Conservation (phyloP, 768 basidiomycete species). For the Rhizopogon salebrosus region DNA sequence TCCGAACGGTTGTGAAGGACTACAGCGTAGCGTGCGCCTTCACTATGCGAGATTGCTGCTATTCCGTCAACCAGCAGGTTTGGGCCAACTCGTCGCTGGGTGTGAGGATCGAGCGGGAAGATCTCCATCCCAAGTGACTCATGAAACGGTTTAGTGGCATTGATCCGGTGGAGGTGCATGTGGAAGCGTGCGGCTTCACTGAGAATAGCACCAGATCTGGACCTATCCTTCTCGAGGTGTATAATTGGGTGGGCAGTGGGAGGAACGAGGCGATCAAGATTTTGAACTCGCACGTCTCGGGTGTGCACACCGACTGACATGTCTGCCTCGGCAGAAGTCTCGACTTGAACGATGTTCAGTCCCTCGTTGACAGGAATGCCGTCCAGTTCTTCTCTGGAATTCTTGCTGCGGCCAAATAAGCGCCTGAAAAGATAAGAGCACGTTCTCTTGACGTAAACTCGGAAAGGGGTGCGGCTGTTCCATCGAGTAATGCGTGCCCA, state of each 20-base stretch:
- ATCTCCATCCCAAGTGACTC: constrained; percentile 50
- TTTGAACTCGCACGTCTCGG: constrained; percentile 37
- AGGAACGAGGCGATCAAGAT: constrained; percentile 38
- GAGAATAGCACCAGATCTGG: constrained; percentile 35
- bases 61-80: constrained; percentile 45
- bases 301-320: constrained; percentile 42
- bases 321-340: constrained; percentile 40
- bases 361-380: constrained; percentile 33
- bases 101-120: constrained; percentile 40
- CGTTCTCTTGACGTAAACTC: constrained; percentile 46
- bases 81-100: constrained; percentile 37
- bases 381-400: constrained; percentile 23
- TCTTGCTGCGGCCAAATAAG: constrained; percentile 30
- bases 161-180: constrained; percentile 49
- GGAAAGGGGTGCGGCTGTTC: constrained; percentile 54
- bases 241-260: constrained; percentile 32
- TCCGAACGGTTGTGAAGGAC: constrained; percentile 46
- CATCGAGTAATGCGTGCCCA: constrained; percentile 53
- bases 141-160: constrained; percentile 41
- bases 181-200: constrained; percentile 57
- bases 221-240: constrained; percentile 30
- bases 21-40: constrained; percentile 40
- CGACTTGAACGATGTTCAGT: constrained; percentile 43
- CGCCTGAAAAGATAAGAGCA: constrained; percentile 43
- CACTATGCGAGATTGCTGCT: constrained; percentile 41